Base-by-base conservation (phyloP, 2,329 filamentous ascomycete genomes). In the Aurifilum marmelostoma region DNA sequence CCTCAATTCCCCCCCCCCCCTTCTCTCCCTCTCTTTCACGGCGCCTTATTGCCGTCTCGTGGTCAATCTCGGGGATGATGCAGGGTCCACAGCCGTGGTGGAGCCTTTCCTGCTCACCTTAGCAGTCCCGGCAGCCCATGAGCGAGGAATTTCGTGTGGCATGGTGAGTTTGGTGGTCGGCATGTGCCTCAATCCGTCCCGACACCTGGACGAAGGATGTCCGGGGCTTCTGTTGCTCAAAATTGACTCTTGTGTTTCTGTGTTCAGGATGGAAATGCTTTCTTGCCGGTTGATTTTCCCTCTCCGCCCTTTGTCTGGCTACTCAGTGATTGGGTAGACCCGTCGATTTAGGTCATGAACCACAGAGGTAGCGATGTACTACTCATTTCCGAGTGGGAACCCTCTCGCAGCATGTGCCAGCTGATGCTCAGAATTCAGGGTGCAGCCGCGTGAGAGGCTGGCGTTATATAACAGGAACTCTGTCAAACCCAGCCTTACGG, bases 51-150 rank as follows among this genome's bases (percentile, higher is more conserved):
- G 52, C 14, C 14, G 12, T 56, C 27, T 37, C 56, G 56, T 37
- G 3, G 29, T 59, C 32, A 3, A 29, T 32, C 24, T 56, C 52
- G 52, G 52, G 52, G 27, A 56, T 16, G 12, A 16, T 56, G 52
- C 24, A 56, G 18, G 56, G 56, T 59, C 56, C 56, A 59, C 56
- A 59, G 32, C 16, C 27, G 21, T n/a, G 18, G 56, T 24, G 56
- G 56, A 37, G 56, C 32, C 56, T 59, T 34, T 34, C 11, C 14
- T 27, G 12, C 16, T 34, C 18, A 32, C 56, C 9, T 7, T 11
- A 34, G 32, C 24, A 47, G 21, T 11, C 24, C 27, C 52, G 52
- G 27, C 4, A 14, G 2, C 32, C 27, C 52, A 18, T 18, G 6
- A 32, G 14, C 4, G 11, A 32, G 43, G 21, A 47, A 21, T n/a